phyloP scores from a whole-genome alignment of 768 basidiomycete genomes.

The Suillus americanus region DNA sequence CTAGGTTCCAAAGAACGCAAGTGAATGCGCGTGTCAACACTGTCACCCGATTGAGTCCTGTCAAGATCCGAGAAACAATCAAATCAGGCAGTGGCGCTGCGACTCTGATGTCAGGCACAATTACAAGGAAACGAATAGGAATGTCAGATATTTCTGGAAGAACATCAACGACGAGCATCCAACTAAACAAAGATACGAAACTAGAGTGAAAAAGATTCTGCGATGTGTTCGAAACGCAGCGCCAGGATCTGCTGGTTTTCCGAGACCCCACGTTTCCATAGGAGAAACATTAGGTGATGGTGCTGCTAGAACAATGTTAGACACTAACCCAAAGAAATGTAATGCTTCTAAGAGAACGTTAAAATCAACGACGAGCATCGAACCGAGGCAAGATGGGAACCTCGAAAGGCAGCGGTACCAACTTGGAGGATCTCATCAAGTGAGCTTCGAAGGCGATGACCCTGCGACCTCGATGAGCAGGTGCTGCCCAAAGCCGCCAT shows the following conservation, averaged over 20 bases:
- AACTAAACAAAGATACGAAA: not conserved
- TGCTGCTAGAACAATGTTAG: not conserved
- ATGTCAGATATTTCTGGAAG: not conserved
- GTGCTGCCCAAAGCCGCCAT: no score
- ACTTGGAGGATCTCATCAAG: not conserved
- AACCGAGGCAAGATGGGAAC: not conserved
- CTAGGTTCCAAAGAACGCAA: not conserved
- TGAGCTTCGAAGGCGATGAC: not conserved
- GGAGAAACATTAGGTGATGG: not conserved
- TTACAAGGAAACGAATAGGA: not conserved
- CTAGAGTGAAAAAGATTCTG: not conserved
- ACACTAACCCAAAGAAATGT: no score
- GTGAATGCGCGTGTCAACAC: not conserved
- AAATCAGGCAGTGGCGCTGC: not conserved
- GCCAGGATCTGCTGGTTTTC: not conserved
- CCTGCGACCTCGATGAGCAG: not conserved
- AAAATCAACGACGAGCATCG: not conserved
- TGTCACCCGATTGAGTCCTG: not conserved
- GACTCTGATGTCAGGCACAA: not conserved
- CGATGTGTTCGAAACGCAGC: not conserved
- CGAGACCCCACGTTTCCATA: not conserved
- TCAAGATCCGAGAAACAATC: not conserved
- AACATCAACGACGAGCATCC: not conserved
- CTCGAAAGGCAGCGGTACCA: not conserved
- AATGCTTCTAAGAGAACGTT: not conserved